Conservation (phyloP, 2,329 filamentous ascomycete genomes). For the Pseudocercospora eumusae region DNA sequence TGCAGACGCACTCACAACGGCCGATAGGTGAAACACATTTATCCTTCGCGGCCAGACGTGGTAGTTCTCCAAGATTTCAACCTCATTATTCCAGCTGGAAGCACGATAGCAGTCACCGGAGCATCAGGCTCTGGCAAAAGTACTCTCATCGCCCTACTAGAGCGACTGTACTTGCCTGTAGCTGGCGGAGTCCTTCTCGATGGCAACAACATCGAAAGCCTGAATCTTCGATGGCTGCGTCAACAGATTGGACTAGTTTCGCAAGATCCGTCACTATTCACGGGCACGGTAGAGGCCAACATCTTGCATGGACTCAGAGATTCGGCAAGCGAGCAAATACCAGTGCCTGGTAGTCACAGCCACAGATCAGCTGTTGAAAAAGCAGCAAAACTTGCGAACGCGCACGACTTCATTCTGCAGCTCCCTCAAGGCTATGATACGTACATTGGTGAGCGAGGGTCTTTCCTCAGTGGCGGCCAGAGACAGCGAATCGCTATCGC, state of each 20-base stretch:
- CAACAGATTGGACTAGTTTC: slow-evolving; percentile 90
- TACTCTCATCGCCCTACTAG: slow-evolving; percentile 49
- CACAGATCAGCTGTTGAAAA: slow-evolving; percentile 38
- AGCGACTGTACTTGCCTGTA: slow-evolving; percentile 78
- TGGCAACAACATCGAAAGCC: slow-evolving; percentile 72
- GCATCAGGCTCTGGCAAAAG: slow-evolving; percentile 58
- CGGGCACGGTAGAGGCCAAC: slow-evolving; percentile 83
- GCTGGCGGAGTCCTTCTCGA: slow-evolving; percentile 76
- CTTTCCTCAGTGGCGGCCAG: slow-evolving; percentile 55
- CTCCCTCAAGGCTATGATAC: slow-evolving; percentile 55
- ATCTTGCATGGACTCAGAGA: slow-evolving; percentile 86
- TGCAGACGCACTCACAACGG: slow-evolving; percentile 32
- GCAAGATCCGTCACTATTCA: slow-evolving; percentile 89
- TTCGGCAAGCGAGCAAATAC: slow-evolving; percentile 47
- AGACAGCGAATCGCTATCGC: slow-evolving; percentile 59
- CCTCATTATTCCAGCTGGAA: slow-evolving; percentile 78
- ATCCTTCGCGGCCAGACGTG: slow-evolving; percentile 88
- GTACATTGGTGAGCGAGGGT: slow-evolving; percentile 49
- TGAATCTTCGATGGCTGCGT: slow-evolving; percentile 88
- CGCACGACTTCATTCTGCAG: slow-evolving; percentile 55
- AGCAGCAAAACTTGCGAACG: slow-evolving; percentile 55
- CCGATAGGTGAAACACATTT: slow-evolving; percentile 74
- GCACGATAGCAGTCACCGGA: slow-evolving; percentile 88
- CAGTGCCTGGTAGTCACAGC: background rate
- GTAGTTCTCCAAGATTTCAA: slow-evolving; percentile 82